Percentiles rank a stretch among this genome's conserved stretches.
Evolutionary conservation across 441 rosid species (phyloP).

Genomic region (Erodium chrysanthum): DNA sequence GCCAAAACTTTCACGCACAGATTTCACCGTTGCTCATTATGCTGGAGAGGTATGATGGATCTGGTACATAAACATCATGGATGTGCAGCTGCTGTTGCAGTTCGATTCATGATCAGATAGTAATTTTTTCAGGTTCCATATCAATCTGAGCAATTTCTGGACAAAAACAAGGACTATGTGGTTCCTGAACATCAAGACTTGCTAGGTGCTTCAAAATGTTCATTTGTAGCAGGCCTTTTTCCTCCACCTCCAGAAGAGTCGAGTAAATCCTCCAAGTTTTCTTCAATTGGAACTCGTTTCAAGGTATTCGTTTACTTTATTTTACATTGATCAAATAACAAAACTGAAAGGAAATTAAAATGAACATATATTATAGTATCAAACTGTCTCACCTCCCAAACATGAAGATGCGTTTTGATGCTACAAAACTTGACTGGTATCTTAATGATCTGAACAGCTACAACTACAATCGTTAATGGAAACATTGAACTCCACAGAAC

Average conservation of each 20-base stretch:
- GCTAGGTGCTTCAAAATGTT: constrained; percentile 54
- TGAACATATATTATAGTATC: neutral
- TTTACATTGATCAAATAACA: neutral
- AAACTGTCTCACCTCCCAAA: neutral
- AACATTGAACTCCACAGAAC: constrained; percentile 28
- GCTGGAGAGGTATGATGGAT: constrained; percentile 71
- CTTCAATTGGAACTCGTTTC: constrained; percentile 62
- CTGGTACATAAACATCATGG: neutral
- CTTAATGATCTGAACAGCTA: constrained; percentile 35
- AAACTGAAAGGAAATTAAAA: neutral
- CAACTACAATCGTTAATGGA: constrained; percentile 15
- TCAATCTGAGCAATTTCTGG: constrained; percentile 58
- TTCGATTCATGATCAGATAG: constrained; percentile 7
- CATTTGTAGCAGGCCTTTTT: constrained; percentile 52
- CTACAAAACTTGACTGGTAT: neutral
- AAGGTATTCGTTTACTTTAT: constrained; percentile 34
- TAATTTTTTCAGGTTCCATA: constrained; percentile 48
- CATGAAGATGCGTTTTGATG: neutral
- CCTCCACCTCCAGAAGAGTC: constrained; percentile 47
- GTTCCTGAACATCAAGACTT: constrained; percentile 69
- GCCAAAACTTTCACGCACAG: constrained; percentile 56
- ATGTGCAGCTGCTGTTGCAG: constrained; percentile 1
- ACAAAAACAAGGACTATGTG: constrained; percentile 70
- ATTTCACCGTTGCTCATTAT: constrained; percentile 56
- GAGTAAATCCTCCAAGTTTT: constrained; percentile 54